Percentiles rank a stretch among this genome's conserved stretches.
Evolutionary conservation across 148 eudicot genomes (phyloP).

Genomic region (Rhododendron kiyosumense): DNA sequence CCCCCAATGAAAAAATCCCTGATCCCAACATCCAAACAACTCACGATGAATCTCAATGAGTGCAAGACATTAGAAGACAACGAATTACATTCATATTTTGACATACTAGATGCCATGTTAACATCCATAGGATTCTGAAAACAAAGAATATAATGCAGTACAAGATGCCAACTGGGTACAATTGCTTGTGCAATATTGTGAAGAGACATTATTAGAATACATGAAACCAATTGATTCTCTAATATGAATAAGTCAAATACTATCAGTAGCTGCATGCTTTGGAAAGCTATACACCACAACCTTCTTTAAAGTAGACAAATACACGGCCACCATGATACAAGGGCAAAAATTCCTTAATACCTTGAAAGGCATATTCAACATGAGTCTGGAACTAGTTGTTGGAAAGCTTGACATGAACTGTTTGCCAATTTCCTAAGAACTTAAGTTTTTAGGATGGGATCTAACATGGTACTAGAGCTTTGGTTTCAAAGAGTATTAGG

Average conservation of each 20-base stretch:
- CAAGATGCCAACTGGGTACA: not conserved
- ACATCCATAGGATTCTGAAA: not conserved
- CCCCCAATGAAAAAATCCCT: not conserved
- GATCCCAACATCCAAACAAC: not conserved
- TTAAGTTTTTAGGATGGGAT: not conserved
- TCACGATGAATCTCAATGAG: not conserved
- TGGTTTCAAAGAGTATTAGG: not conserved
- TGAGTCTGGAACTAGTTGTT: not conserved
- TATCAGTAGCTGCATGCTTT: not conserved
- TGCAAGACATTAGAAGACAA: not conserved
- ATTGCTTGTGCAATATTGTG: not conserved
- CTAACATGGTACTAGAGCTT: not conserved
- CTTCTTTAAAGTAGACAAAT: not conserved
- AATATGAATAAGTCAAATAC: not conserved
- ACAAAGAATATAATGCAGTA: not conserved
- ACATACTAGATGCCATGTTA: not conserved
- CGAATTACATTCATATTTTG: not conserved
- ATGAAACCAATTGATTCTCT: not conserved
- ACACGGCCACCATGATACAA: not conserved
- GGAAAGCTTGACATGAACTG: not conserved
- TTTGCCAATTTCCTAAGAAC: not conserved
- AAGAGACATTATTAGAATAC: not conserved
- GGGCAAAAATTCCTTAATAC: not conserved
- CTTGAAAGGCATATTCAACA: too few relatives aligned
- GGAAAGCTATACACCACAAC: not conserved